Evolutionary conservation across 225 moss, liverwort and hornwort species (phyloP).

Genomic region (Takakia lepidozioides): DNA sequence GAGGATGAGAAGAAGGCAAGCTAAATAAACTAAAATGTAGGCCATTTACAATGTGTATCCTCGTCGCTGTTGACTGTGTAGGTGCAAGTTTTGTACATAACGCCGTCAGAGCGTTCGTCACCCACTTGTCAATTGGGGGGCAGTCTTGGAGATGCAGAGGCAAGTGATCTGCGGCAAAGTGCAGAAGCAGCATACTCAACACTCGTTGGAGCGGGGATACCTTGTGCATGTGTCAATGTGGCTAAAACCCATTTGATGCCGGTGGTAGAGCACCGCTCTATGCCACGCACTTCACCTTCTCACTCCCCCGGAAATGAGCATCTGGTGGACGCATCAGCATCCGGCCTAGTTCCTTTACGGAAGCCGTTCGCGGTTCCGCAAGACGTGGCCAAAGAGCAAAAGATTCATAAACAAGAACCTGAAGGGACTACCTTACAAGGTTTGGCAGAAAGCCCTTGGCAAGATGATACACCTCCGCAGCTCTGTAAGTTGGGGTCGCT

Average conservation of each 20-base stretch:
- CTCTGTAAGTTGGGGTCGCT: conserved; percentile 34
- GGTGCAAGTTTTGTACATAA: conserved; percentile 53
- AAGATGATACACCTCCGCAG: conserved; percentile 36
- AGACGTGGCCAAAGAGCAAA: conserved; percentile 26
- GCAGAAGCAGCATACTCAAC: conserved; percentile 22
- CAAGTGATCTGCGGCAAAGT: conserved; percentile 27
- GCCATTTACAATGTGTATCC: no score
- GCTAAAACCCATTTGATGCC: conserved; percentile 54
- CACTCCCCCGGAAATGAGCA: conserved; percentile 33
- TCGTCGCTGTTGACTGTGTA: no score
- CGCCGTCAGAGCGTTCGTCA: conserved; percentile 42
- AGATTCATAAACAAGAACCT: conserved; percentile 26
- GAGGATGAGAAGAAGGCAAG: no score
- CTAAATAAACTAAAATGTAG: no score
- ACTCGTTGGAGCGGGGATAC: conserved; percentile 45
- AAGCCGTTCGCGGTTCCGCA: conserved; percentile 66
- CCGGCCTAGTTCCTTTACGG: conserved; percentile 59
- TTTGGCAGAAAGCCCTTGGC: conserved; percentile 30
- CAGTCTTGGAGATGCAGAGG: conserved; percentile 11
- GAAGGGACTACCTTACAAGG: conserved; percentile 43
- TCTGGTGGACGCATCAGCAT: conserved; percentile 21
- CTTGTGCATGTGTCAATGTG: conserved; percentile 80
- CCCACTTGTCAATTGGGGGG: conserved; percentile 28
- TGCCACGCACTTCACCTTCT: conserved; percentile 35
- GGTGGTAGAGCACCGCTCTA: conserved; percentile 41